A percentile compares a stretch with the other conserved stretches of the same genome.
These are phyloP conservation scores for Ophiostoma tasmaniense DNA, from an alignment of 2,329 filamentous ascomycete species.

Conservation along the genomic window DNA sequence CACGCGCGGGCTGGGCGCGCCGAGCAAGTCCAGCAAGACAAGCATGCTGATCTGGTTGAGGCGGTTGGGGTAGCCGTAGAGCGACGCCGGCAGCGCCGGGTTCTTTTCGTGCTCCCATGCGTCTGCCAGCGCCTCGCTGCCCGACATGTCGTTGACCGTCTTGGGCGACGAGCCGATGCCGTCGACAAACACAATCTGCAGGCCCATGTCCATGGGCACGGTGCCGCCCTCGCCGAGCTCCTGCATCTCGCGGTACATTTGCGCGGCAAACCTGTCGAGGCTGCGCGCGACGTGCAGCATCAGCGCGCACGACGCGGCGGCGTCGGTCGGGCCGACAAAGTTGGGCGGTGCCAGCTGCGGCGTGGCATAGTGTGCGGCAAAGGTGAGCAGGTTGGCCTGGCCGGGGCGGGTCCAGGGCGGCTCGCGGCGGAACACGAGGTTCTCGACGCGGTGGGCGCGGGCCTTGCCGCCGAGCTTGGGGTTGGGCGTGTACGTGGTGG, in stretches of 20 bases:
- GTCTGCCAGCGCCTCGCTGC: slow-evolving; percentile 51
- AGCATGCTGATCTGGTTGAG: slow-evolving; percentile 70
- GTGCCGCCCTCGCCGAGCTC: slow-evolving; percentile 43
- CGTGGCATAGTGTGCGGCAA: slow-evolving; percentile 80
- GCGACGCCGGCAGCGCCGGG: slow-evolving; percentile 51
- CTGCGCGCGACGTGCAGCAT: slow-evolving; percentile 67
- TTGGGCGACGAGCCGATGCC: slow-evolving; percentile 57
- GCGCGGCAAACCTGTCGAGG: slow-evolving; percentile 61
- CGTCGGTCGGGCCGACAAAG: slow-evolving; percentile 79
- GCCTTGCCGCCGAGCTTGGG: slow-evolving; percentile 3
- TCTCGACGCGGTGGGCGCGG: slow-evolving; percentile 59
- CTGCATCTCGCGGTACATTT: slow-evolving; percentile 65
- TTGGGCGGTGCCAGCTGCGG: slow-evolving; percentile 57
- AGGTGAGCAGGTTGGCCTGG: slow-evolving; percentile 62
- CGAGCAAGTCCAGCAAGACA: slow-evolving; percentile 61
- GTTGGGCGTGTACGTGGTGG: slow-evolving; percentile 39
- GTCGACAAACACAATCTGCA: slow-evolving; percentile 74
- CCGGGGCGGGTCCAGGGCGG: slow-evolving; percentile 66
- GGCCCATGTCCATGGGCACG: slow-evolving; percentile 59
- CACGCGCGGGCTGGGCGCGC: slow-evolving; percentile 49
- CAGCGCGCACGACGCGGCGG: slow-evolving; percentile 76
- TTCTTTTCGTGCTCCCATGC: slow-evolving; percentile 61
- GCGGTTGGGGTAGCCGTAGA: slow-evolving; percentile 59
- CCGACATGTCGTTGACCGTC: background rate
- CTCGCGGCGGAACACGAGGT: slow-evolving; percentile 68